Percentiles rank a stretch among this genome's conserved stretches.
Evolutionary conservation across 345 rosid species (phyloP).

Genomic region (Aegle marmelos): DNA sequence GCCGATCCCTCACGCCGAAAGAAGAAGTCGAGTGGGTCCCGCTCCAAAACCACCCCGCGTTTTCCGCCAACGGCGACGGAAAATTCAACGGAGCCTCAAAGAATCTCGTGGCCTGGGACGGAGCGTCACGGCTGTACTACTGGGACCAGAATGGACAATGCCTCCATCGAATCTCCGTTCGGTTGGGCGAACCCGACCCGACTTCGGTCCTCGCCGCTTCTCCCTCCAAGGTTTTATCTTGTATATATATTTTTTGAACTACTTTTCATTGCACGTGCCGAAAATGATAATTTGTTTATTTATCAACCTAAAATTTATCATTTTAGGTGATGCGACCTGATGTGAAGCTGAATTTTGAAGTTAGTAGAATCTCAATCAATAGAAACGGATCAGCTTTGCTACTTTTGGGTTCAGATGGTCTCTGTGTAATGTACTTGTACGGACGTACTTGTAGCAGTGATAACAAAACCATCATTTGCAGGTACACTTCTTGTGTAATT

Average conservation of each 20-base stretch:
- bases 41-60: slow-evolving; percentile 69
- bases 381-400: slow-evolving; percentile 74
- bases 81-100: slow-evolving; percentile 27
- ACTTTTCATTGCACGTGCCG: not conserved
- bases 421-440: slow-evolving; percentile 73
- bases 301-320: not conserved
- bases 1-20: slow-evolving; percentile 46
- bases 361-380: slow-evolving; percentile 72
- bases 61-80: slow-evolving; percentile 33
- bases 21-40: slow-evolving; percentile 68
- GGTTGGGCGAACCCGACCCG: slow-evolving; percentile 88
- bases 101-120: slow-evolving; percentile 84
- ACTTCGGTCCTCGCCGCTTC: slow-evolving; percentile 67
- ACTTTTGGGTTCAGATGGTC: slow-evolving; percentile 61
- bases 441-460: slow-evolving; percentile 58
- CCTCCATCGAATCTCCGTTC: slow-evolving; percentile 77
- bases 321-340: slow-evolving; percentile 73
- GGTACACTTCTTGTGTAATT: slow-evolving; percentile 33
- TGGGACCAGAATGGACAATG: slow-evolving; percentile 60
- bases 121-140: slow-evolving; percentile 69
- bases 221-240: slow-evolving; percentile 61
- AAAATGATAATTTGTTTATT: not conserved
- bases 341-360: slow-evolving; percentile 43
- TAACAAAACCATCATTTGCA: slow-evolving; percentile 59
- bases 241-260: not conserved